Conservation (phyloP, 116 monocot genomes). For the Posidonia oceanica region DNA sequence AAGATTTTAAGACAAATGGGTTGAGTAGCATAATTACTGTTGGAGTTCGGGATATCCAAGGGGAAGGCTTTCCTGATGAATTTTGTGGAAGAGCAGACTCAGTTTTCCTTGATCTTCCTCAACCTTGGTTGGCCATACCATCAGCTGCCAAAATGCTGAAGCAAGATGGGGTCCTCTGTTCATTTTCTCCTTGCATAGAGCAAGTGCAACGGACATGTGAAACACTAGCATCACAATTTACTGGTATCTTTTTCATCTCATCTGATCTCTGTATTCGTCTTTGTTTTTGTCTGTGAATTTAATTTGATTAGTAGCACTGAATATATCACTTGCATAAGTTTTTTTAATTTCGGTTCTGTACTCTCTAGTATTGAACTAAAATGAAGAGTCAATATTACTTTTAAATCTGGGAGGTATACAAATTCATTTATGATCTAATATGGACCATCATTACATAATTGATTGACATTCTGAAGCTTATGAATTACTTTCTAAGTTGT, state of each 20-base stretch:
- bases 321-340: too few relatives aligned
- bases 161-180: conserved; percentile 83
- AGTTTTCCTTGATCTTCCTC: conserved; percentile 94
- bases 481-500: too few relatives aligned
- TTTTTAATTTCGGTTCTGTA: too few relatives aligned
- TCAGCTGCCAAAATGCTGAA: conserved; percentile 71
- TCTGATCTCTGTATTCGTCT: not conserved
- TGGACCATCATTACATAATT: too few relatives aligned
- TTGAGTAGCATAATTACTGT: conserved; percentile 70
- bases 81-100: conserved; percentile 54
- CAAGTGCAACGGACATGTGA: conserved; percentile 95
- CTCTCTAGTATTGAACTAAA: too few relatives aligned
- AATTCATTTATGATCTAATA: too few relatives aligned
- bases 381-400: too few relatives aligned
- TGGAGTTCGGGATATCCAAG: conserved; percentile 82
- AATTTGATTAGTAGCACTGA: too few relatives aligned
- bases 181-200: conserved; percentile 99
- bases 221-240: conserved; percentile 45
- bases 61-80: conserved; percentile 84
- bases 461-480: too few relatives aligned
- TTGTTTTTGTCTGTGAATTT: too few relatives aligned
- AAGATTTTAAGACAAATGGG: conserved; percentile 78
- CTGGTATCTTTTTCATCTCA: conserved; percentile 32
- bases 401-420: too few relatives aligned
- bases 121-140: conserved; percentile 89